phyloP scores from a whole-genome alignment of 139 green algal genomes.

The Limnomonas spitsbergensis region DNA sequence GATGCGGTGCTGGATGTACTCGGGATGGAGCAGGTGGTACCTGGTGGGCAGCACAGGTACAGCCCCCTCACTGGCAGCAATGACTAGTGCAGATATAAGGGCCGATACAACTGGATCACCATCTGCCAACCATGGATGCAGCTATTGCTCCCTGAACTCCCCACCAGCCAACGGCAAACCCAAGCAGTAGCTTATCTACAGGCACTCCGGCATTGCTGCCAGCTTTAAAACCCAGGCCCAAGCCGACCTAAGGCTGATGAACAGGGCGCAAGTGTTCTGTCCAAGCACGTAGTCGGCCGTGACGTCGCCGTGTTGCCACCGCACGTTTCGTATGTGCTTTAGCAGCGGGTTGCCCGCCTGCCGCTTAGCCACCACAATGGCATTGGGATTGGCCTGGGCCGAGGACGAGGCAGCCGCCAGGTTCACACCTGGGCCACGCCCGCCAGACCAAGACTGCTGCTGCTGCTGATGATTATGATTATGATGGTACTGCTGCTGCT shows the following conservation, averaged over 20 bases:
- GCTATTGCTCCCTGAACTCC: too few relatives aligned
- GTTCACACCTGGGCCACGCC: too few relatives aligned
- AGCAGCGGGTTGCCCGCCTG: conserved; percentile 90
- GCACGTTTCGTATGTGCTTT: conserved; percentile 79
- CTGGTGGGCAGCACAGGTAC: conserved; percentile 43
- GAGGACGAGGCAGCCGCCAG: not conserved
- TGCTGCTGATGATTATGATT: too few relatives aligned
- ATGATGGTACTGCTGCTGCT: too few relatives aligned
- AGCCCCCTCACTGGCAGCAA: not conserved
- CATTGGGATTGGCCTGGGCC: conserved; percentile 48
- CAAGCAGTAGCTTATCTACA: too few relatives aligned
- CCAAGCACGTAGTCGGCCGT: conserved; percentile 82
- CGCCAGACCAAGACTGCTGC: too few relatives aligned
- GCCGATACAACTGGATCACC: too few relatives aligned
- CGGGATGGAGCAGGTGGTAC: conserved; percentile 90
- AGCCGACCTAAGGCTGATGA: conserved; percentile 78
- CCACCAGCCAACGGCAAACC: too few relatives aligned
- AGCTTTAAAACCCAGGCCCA: too few relatives aligned
- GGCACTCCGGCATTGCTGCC: too few relatives aligned
- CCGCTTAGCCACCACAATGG: conserved; percentile 68
- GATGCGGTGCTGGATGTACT: conserved; percentile 86
- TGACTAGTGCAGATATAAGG: not conserved
- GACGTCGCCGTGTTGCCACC: conserved; percentile 76
- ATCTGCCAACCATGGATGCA: too few relatives aligned
- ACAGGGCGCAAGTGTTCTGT: conserved; percentile 59